phyloP scores from a whole-genome alignment of 345 rosid genomes.

The Mallotus nudiflorus region DNA sequence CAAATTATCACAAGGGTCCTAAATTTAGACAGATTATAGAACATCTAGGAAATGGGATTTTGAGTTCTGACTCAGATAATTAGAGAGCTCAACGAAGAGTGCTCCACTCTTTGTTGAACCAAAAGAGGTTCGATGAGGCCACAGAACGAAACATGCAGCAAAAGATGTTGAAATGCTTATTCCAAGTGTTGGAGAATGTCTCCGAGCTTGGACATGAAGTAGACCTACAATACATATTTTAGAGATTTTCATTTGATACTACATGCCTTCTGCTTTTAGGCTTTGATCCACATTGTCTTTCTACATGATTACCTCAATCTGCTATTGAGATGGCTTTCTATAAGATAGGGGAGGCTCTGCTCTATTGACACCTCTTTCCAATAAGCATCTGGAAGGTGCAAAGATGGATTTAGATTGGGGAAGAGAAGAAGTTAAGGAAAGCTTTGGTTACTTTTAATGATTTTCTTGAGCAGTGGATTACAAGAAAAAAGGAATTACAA shows the following conservation, averaged over 20 bases:
- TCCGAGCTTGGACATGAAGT: background rate
- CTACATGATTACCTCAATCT: background rate
- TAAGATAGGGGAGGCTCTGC: constrained; percentile 2
- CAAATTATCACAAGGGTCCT: constrained; percentile 19
- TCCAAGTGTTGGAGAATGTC: constrained; percentile 12
- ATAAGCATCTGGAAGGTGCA: constrained; percentile 20
- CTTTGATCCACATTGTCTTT: constrained; percentile 23
- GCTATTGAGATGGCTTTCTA: constrained; percentile 16
- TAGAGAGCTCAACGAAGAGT: no score
- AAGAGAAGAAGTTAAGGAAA: constrained; percentile 14
- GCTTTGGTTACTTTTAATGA: background rate
- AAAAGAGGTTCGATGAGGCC: background rate
- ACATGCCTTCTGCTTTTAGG: constrained; percentile 19
- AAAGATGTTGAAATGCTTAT: constrained; percentile 12
- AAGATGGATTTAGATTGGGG: constrained; percentile 24
- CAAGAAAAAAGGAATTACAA: constrained; percentile 8
- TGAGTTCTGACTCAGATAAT: no score
- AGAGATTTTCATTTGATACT: constrained; percentile 31
- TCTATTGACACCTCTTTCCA: constrained; percentile 13
- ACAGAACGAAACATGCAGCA: background rate
- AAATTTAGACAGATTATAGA: no score
- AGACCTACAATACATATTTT: constrained; percentile 34
- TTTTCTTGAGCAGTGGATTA: constrained; percentile 3
- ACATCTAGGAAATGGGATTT: no score
- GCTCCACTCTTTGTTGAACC: constrained; percentile 12